Percentiles rank a stretch among this genome's conserved stretches.
These are phyloP conservation scores for Raphanus sativus DNA, from an alignment of 345 rosid genomes.

Conservation along the genomic window DNA sequence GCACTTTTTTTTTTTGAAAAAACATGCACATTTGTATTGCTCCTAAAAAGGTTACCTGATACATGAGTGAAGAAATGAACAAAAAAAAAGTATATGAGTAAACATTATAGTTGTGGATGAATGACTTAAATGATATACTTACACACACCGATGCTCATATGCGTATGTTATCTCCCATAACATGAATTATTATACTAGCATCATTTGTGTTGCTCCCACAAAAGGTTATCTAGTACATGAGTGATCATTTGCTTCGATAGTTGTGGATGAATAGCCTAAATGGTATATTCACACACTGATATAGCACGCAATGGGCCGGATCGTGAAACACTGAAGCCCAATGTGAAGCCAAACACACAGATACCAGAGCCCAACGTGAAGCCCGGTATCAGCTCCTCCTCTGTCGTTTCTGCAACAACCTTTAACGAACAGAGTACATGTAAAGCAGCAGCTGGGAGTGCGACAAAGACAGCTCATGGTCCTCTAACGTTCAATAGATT, in stretches of 20 bases:
- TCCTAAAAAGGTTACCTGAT: neutral
- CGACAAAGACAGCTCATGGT: too few relatives aligned
- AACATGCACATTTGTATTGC: neutral
- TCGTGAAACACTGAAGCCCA: too few relatives aligned
- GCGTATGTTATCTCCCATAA: neutral
- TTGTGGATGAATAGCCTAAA: neutral
- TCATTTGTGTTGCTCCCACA: too few relatives aligned
- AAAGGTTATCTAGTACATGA: neutral
- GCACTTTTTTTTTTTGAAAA: neutral
- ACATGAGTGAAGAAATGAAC: neutral
- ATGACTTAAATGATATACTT: neutral
- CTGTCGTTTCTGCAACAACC: too few relatives aligned
- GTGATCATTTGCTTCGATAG: neutral
- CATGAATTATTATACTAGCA: neutral
- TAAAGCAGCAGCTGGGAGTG: too few relatives aligned
- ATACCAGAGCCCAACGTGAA: too few relatives aligned
- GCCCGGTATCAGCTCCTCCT: too few relatives aligned
- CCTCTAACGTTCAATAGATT: too few relatives aligned
- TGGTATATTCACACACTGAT: neutral
- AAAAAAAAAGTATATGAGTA: neutral
- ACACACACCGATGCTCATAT: neutral
- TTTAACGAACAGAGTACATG: too few relatives aligned
- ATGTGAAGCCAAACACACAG: too few relatives aligned
- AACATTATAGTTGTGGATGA: neutral
- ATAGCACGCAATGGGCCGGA: too few relatives aligned